Evolutionary conservation across 148 eudicot species (phyloP).

Genomic region (Amaranthus palmeri): DNA sequence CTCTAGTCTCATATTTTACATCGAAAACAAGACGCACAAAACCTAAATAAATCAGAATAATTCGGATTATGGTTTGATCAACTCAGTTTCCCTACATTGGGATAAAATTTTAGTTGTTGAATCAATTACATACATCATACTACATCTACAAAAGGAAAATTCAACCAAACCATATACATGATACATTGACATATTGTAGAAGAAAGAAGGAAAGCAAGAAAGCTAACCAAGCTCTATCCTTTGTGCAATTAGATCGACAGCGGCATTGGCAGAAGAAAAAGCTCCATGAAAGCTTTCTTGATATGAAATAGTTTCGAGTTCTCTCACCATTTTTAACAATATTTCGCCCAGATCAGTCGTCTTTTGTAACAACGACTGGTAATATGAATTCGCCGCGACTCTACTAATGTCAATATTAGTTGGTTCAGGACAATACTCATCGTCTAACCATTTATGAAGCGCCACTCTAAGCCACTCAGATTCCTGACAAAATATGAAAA

Average conservation of each 20-base stretch:
- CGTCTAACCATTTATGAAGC: conserved; percentile 90
- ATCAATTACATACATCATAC: too few species aligned
- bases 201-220: background rate
- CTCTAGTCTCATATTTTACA: too few species aligned
- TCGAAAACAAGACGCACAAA: too few species aligned
- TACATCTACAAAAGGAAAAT: too few species aligned
- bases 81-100: too few species aligned
- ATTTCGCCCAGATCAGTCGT: conserved; percentile 77
- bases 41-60: too few species aligned
- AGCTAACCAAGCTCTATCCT: conserved; percentile 45
- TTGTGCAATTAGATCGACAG: conserved; percentile 60
- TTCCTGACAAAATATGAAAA: conserved; percentile 42
- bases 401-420: conserved; percentile 80
- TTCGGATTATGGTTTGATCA: too few species aligned
- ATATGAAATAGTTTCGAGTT: conserved; percentile 70
- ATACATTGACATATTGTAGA: background rate
- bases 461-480: conserved; percentile 78
- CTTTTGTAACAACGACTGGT: conserved; percentile 53
- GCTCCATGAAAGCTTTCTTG: conserved; percentile 98
- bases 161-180: too few species aligned
- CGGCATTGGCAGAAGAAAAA: conserved; percentile 94
- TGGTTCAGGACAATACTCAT: conserved; percentile 92
- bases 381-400: conserved; percentile 69
- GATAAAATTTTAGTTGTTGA: too few species aligned
- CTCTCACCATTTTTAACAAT: conserved; percentile 57